A percentile compares a stretch with the other conserved stretches of the same genome.
Conservation (phyloP, 192 early-diverging fungal species). For the Coemansia asiatica region DNA sequence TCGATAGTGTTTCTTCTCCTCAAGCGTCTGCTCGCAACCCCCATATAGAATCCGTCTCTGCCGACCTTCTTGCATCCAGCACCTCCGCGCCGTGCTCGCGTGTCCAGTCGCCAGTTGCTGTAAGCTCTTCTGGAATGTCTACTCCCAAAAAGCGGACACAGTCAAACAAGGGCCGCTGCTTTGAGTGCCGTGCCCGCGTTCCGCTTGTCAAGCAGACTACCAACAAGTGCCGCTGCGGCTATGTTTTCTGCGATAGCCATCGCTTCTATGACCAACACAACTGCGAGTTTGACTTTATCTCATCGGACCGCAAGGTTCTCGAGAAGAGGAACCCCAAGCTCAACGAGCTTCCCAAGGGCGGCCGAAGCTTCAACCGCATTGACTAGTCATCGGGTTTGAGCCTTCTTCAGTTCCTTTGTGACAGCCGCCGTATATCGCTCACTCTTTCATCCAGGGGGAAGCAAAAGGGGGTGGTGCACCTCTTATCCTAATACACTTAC, state of each 20-base stretch:
- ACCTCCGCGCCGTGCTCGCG: conserved; percentile 29
- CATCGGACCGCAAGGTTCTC: conserved; percentile 66
- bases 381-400: conserved; percentile 12
- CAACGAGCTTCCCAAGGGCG: conserved; percentile 72
- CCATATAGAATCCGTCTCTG: conserved; percentile 15
- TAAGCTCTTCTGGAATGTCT: conserved; percentile 40
- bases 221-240: conserved; percentile 77
- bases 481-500: conserved; percentile 1
- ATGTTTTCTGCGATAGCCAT: conserved; percentile 75
- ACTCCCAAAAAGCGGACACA: conserved; percentile 56
- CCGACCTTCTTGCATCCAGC: conserved; percentile 16
- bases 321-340: conserved; percentile 75
- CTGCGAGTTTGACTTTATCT: conserved; percentile 78
- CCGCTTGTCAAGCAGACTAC: conserved; percentile 75
- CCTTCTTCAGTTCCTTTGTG: not conserved
- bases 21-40: conserved; percentile 16
- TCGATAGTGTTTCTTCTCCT: not conserved
- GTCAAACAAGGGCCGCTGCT: conserved; percentile 70
- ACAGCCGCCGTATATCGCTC: no score
- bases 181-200: conserved; percentile 68
- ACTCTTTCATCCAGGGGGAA: no score
- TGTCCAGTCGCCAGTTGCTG: conserved; percentile 33
- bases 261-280: conserved; percentile 70
- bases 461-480: not conserved
- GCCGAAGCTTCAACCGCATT: conserved; percentile 73